Conservation (phyloP, 345 rosid species). For the Citrus sinensis region DNA sequence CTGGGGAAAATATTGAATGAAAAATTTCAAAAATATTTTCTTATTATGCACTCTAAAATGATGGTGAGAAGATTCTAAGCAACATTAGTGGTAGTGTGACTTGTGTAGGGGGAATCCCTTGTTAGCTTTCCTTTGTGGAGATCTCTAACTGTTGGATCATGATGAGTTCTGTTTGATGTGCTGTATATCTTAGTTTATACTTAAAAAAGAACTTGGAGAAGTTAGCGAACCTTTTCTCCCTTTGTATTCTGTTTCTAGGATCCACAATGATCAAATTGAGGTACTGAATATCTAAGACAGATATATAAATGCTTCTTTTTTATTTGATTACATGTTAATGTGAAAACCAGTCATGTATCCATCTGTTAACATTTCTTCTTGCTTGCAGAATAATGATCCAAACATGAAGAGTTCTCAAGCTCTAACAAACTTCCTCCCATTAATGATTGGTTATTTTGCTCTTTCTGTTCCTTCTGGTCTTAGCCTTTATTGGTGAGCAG, state of each 20-base stretch:
- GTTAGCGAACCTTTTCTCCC: background rate
- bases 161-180: background rate
- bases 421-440: conserved; percentile 72
- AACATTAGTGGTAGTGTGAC: background rate
- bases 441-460: conserved; percentile 91
- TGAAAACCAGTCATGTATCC: background rate
- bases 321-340: background rate
- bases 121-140: background rate
- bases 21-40: background rate
- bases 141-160: background rate
- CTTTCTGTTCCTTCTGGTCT: conserved; percentile 99
- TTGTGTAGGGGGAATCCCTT: background rate
- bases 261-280: background rate
- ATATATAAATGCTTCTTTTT: background rate
- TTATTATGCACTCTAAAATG: background rate
- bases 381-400: conserved; percentile 72
- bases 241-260: background rate
- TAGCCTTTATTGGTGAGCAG: conserved; percentile 91
- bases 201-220: background rate
- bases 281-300: background rate
- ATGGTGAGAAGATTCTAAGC: background rate
- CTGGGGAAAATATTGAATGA: background rate
- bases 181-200: background rate
- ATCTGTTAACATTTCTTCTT: background rate
- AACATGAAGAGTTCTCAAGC: conserved; percentile 87